Evolutionary conservation across 1,284 basidiomycete genomes (phyloP), one percentile per base, ranked within the genome.

Genomic region (Boletus sp.): DNA sequence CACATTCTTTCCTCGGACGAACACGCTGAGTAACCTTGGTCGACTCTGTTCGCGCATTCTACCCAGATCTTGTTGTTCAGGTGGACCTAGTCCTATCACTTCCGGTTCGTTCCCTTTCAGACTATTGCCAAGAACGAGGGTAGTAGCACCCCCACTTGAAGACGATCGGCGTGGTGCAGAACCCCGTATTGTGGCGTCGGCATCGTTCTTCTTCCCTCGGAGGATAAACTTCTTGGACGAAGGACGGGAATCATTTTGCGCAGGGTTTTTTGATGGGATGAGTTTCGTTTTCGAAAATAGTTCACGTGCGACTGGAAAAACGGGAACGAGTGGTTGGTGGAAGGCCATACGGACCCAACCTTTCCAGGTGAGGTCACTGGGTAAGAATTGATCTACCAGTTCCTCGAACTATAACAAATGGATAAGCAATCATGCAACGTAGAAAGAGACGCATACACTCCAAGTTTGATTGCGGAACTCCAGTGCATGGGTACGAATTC

Each of bases 401-500:
- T 93, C 89, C 63, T 91, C 85, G 56, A 91, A 91, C 76, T 90
- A 48, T 14, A 36, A 42, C 40, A 14, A 44, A 33, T 42, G 41
- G 36, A 35, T 51, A 51, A 39, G 27, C 16, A 19, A 38, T 43
- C 22, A 40, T 42, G 33, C 25, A 44, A 46, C 20, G 30, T 44
- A 36, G 3, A 49, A 37, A 43, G 42, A 34, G 29, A 64, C 1
- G 60, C 85, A 57, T 66, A 89, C 87, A 67, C 87, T 90, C 81
- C 84, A 92, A 0, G 91, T 93, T 66, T 91, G 84, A 64, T 94
- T 92, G 54, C 81, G 79, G 67, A 92, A 94, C 59, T 88, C 84
- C 41, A 96, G 68, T 48, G 82, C 80, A 44, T 83, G 75, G 8
- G 85, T 88, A 50, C 77, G 77, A 60, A 88, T 87, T 23, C 77